phyloP scores from a whole-genome alignment of 1,139 yeast genomes.

The Candida neerlandica region DNA sequence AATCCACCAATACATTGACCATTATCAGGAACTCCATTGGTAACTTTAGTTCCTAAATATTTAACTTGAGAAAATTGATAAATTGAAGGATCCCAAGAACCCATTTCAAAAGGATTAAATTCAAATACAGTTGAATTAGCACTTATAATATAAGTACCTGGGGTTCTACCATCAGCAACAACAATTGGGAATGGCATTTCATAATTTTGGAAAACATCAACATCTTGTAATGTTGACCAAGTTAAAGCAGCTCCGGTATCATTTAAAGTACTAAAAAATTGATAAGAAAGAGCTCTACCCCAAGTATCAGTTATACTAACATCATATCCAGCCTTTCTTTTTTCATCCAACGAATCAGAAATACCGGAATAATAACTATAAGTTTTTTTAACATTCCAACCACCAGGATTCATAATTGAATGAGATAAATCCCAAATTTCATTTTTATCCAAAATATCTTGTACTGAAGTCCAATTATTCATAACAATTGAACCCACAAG shows the following conservation, averaged over 20 bases:
- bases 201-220: constrained; percentile 55
- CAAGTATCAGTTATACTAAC: constrained; percentile 85
- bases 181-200: constrained; percentile 85
- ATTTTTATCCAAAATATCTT: constrained; percentile 51
- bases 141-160: constrained; percentile 57
- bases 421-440: constrained; percentile 72
- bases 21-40: constrained; percentile 53
- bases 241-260: constrained; percentile 66
- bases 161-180: constrained; percentile 78
- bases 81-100: constrained; percentile 85
- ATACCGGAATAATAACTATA: constrained; percentile 58
- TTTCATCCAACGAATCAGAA: constrained; percentile 55
- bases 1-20: constrained; percentile 63
- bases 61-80: constrained; percentile 66
- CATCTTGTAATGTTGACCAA: constrained; percentile 62
- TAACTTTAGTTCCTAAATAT: constrained; percentile 71
- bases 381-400: constrained; percentile 62
- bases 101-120: constrained; percentile 79
- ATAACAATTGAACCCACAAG: constrained; percentile 76
- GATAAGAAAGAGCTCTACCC: constrained; percentile 85
- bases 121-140: constrained; percentile 77
- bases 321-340: constrained; percentile 76
- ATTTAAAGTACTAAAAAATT: constrained; percentile 59
- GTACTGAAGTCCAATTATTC: constrained; percentile 80
- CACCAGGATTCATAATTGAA: constrained; percentile 69